Percentiles rank a stretch among this genome's conserved stretches.
phyloP scores from a whole-genome alignment of 2,329 filamentous ascomycete genomes.

The Lasiodiplodia gonubiensis region DNA sequence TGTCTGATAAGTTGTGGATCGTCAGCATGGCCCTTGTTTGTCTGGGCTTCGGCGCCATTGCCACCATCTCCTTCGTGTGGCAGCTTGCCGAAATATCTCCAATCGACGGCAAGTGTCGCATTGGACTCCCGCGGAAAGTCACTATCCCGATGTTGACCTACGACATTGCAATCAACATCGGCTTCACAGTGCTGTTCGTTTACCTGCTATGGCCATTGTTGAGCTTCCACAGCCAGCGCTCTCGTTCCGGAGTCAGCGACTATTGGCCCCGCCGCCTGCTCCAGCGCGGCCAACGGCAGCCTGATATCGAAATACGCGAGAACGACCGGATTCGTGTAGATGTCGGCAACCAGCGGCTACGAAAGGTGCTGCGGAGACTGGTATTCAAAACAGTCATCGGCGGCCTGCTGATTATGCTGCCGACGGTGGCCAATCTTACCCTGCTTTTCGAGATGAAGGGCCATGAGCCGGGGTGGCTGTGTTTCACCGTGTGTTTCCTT shows the following conservation, averaged over 20 bases:
- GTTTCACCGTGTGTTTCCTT: slow-evolving; percentile 47
- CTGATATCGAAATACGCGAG: not conserved
- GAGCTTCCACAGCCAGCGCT: slow-evolving; percentile 29
- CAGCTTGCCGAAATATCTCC: not conserved
- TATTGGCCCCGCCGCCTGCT: not conserved
- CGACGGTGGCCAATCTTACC: slow-evolving; percentile 47
- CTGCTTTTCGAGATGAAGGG: slow-evolving; percentile 41
- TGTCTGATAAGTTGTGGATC: slow-evolving; percentile 45
- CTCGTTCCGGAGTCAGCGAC: too few species aligned
- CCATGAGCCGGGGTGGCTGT: slow-evolving; percentile 49
- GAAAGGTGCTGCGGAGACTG: slow-evolving; percentile 34
- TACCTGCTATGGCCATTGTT: slow-evolving; percentile 43
- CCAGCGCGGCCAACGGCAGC: not conserved
- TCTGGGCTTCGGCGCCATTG: slow-evolving; percentile 40
- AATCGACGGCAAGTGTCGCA: not conserved
- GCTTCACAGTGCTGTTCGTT: slow-evolving; percentile 49
- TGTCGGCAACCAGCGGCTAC: not conserved
- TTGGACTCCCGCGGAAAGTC: not conserved
- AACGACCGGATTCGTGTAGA: not conserved
- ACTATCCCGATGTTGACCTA: not conserved
- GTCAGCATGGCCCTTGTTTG: slow-evolving; percentile 37
- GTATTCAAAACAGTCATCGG: slow-evolving; percentile 42
- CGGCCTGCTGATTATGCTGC: slow-evolving; percentile 45
- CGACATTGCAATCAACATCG: slow-evolving; percentile 47
- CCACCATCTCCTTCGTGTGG: slow-evolving; percentile 38